Conservation (phyloP, 2,329 filamentous ascomycete species). For the Teratosphaeria viscida region DNA sequence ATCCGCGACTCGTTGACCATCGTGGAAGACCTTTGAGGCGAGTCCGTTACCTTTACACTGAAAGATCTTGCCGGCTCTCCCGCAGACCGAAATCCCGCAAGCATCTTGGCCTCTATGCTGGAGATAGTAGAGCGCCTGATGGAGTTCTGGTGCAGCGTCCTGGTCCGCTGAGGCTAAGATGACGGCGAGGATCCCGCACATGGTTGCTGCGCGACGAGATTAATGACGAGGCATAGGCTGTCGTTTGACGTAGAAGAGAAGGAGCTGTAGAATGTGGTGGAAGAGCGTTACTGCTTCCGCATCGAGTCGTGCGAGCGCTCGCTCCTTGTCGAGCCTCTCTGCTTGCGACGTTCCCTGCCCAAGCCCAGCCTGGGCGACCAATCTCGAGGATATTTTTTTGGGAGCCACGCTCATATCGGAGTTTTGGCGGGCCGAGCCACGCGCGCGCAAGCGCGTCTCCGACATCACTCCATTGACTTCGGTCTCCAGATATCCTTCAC, state of each 20-base stretch:
- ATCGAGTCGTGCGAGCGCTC: not conserved
- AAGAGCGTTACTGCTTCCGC: not conserved
- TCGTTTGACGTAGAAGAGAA: not conserved
- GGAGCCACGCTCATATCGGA: not conserved
- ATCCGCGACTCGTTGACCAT: conserved; percentile 62
- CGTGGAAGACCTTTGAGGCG: conserved; percentile 73
- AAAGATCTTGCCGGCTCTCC: conserved; percentile 66
- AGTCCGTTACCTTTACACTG: conserved; percentile 91
- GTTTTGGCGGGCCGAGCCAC: not conserved
- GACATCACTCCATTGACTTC: not conserved
- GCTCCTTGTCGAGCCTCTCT: not conserved
- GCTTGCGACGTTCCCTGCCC: not conserved
- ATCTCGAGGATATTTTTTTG: not conserved
- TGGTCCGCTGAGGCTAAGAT: conserved; percentile 35
- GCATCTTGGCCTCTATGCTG: conserved; percentile 71
- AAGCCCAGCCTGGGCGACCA: not conserved
- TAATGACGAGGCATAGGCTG: not conserved
- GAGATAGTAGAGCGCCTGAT: conserved; percentile 29
- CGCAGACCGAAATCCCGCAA: conserved; percentile 69
- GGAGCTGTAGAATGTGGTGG: not conserved
- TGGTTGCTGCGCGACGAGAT: conserved; percentile 19
- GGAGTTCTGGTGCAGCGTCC: conserved; percentile 27
- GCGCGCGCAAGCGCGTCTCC: not conserved
- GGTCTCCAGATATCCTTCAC: not conserved
- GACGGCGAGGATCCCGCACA: conserved; percentile 43